These are phyloP conservation scores for Rossbeevera mucosa DNA, from an alignment of 768 basidiomycete species.

Conservation along the genomic window DNA sequence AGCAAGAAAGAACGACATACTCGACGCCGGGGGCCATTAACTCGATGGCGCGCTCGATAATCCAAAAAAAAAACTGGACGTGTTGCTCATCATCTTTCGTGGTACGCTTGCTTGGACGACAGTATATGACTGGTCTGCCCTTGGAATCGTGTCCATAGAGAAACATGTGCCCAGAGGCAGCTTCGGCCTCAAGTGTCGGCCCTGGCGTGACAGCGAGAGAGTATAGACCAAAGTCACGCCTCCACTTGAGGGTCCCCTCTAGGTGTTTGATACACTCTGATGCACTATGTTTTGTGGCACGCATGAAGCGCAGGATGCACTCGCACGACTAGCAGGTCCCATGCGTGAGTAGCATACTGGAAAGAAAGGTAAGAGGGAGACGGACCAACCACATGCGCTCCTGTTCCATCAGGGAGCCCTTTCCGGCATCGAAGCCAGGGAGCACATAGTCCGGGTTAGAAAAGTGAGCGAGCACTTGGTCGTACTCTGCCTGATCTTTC, in stretches of 20 bases:
- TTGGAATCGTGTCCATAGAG: slow-evolving; percentile 69
- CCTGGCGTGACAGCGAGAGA: slow-evolving; percentile 53
- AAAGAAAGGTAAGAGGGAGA: slow-evolving; percentile 3
- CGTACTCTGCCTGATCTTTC: slow-evolving; percentile 45
- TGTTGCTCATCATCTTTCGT: slow-evolving; percentile 59
- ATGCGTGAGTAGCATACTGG: not conserved
- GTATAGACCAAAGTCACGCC: slow-evolving; percentile 73
- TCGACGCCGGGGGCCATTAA: slow-evolving; percentile 81
- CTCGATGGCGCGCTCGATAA: slow-evolving; percentile 71
- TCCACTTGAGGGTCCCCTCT: slow-evolving; percentile 73
- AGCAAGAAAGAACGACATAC: slow-evolving; percentile 37
- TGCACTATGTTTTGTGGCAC: slow-evolving; percentile 72
- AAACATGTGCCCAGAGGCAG: slow-evolving; percentile 78
- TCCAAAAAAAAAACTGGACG: slow-evolving; percentile 73
- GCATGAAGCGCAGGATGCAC: slow-evolving; percentile 70
- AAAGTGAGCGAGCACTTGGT: slow-evolving; percentile 59
- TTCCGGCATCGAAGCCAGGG: slow-evolving; percentile 39
- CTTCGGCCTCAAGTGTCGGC: slow-evolving; percentile 72
- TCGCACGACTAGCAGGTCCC: slow-evolving; percentile 52
- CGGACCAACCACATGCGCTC: slow-evolving; percentile 77
- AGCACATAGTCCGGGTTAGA: slow-evolving; percentile 46
- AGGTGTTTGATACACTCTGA: slow-evolving; percentile 57
- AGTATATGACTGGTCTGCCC: slow-evolving; percentile 68
- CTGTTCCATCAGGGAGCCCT: slow-evolving; percentile 49
- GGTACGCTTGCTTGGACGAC: slow-evolving; percentile 71